Percentiles rank a stretch among this genome's conserved stretches.
These are phyloP conservation scores for Casuarina equisetifolia DNA, from an alignment of 306 rosid species.

Conservation along the genomic window DNA sequence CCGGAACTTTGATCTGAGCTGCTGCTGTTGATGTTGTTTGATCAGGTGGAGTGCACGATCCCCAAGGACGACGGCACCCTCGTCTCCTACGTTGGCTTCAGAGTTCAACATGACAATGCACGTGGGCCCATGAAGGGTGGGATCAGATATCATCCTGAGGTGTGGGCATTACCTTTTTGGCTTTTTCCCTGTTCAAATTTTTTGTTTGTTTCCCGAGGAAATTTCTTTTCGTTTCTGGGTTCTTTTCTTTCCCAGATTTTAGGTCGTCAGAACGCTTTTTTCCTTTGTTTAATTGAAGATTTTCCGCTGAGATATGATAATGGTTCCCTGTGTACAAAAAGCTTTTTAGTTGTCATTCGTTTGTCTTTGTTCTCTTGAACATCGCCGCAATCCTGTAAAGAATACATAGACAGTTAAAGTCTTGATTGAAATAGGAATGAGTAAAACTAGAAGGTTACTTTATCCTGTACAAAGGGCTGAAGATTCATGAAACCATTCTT, in stretches of 20 bases:
- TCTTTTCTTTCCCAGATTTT: background rate
- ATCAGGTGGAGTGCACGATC: slow-evolving; percentile 68
- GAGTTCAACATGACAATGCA: slow-evolving; percentile 73
- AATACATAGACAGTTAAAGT: too few relatives aligned
- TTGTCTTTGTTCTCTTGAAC: too few relatives aligned
- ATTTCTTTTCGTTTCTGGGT: slow-evolving; percentile 1
- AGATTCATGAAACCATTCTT: too few relatives aligned
- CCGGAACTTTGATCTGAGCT: background rate
- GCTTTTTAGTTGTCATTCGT: too few relatives aligned
- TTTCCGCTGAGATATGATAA: too few relatives aligned
- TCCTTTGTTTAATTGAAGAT: too few relatives aligned
- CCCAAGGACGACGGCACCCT: slow-evolving; percentile 70
- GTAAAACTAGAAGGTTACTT: too few relatives aligned
- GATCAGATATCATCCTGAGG: slow-evolving; percentile 72
- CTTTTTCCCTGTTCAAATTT: background rate
- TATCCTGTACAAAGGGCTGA: too few relatives aligned
- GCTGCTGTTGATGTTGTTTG: background rate
- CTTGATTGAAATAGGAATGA: too few relatives aligned
- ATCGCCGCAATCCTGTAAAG: too few relatives aligned
- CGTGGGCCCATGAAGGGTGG: slow-evolving; percentile 85
- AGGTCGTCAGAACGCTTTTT: background rate
- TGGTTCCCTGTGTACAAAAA: too few relatives aligned
- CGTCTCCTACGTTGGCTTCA: slow-evolving; percentile 58
- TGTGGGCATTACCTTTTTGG: background rate
- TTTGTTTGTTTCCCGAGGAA: background rate